Evolutionary conservation across 164 flowering plant species (phyloP).

Genomic region (Houttuynia cordata): DNA sequence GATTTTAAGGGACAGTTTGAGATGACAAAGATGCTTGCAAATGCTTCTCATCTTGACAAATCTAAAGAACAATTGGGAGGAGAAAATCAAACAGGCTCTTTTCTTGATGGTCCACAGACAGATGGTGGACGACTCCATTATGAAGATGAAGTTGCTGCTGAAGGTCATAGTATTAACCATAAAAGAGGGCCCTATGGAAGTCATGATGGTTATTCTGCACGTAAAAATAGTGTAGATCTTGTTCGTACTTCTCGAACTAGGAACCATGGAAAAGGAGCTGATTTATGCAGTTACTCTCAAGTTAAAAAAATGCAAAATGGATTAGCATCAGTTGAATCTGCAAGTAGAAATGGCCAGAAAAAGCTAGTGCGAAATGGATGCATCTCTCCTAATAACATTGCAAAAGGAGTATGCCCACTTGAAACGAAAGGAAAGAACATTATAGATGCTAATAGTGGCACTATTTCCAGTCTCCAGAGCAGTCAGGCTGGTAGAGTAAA

Average conservation of each 20-base stretch:
- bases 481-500: slow-evolving; percentile 20
- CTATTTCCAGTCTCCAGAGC: slow-evolving; percentile 21
- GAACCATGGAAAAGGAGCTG: slow-evolving; percentile 11
- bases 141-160: slow-evolving; percentile 5
- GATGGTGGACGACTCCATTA: slow-evolving; percentile 8
- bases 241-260: background rate
- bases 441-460: slow-evolving; percentile 7
- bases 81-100: slow-evolving; percentile 12
- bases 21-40: slow-evolving; percentile 3
- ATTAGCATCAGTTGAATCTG: slow-evolving; percentile 11
- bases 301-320: slow-evolving; percentile 6
- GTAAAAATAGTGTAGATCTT: background rate
- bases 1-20: background rate
- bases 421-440: slow-evolving; percentile 10
- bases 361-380: slow-evolving; percentile 81
- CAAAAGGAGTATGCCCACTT: slow-evolving; percentile 28
- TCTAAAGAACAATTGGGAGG: slow-evolving; percentile 6
- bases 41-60: slow-evolving; percentile 7
- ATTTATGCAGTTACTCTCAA: slow-evolving; percentile 9
- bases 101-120: background rate
- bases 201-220: slow-evolving; percentile 4
- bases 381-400: slow-evolving; percentile 69
- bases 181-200: slow-evolving; percentile 19
- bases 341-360: slow-evolving; percentile 33
- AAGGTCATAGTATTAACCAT: slow-evolving; percentile 2